Evolutionary conservation across 192 early-diverging fungal genomes (phyloP), one percentile per base, ranked within the genome.

Genomic region (Backusella liffmaniae): DNA sequence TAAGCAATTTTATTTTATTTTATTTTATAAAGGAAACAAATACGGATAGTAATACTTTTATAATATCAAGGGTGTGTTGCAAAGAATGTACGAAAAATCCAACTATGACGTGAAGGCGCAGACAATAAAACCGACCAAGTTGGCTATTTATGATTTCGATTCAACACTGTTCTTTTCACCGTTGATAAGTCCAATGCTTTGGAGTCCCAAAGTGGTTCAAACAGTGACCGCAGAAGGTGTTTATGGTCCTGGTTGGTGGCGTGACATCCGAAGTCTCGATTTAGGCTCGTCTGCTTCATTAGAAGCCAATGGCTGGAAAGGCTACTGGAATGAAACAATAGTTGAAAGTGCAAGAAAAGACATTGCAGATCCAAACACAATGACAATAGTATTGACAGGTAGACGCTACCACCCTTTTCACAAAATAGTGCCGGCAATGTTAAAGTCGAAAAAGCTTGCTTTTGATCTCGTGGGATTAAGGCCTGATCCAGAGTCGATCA

Each of bases 101-200:
- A 67, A 26, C 13, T 76, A 70, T 41, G 29, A 9, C n/a, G 26
- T 13, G 10, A 68, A 53, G 5, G 15, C 9, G 5, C 1, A 65
- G 16, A 51, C 65, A 9, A 18, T 32, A 0, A 18, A 72, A 9
- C 80, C 80, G 2, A 77, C 51, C 21, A 70, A 46, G 7, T 16
- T 81, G 21, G 76, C 41, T 5, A 77, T 81, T 26, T 81, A 72
- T 53, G 80, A 81, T 32, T 81, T 81, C 66, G 80, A 81, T 46
- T 77, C 76, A 13, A 81, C 80, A 1, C 30, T 77, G 5, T 81
- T 81, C n/a, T 53, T 74, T 8, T 81, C 80, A n/a, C 80, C 80
- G 23, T 56, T 71, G 4, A 35, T 77, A 16, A 81, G 76, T 29
- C 44, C 70, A 18, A 12, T 35, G 0, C 21, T 81, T 16, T 81